Evolutionary conservation across 1,284 basidiomycete species (phyloP), one percentile per base, ranked within the genome.

Genomic region (Trichosporon asahii): DNA sequence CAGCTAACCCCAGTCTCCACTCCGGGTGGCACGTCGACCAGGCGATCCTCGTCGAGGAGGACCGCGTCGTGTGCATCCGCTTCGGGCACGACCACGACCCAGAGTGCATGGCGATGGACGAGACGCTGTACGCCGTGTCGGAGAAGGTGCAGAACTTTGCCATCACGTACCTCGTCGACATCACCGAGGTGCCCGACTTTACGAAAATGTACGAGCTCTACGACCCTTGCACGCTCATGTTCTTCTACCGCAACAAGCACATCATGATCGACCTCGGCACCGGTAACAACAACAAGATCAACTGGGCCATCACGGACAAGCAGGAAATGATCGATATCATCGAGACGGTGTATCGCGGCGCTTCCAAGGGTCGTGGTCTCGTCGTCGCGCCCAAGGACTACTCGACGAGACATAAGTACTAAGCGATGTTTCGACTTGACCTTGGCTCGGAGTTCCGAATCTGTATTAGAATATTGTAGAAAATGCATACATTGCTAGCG

Each of bases 231-330:
- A 97, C 95, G 1, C 91, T 96, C 78, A 98, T 98, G 95, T 96
- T 96, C 87, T 96, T 96, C 85, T 96, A 96, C 85, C 89, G 94
- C 53, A 98, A 98, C 85, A 97, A 99, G 83, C 96, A 99, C 80
- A 99, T 99, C 85, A 98, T 99, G 96, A 98, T 99, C 80, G 96
- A 98, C 89, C 85, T 98, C 76, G 95, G 96, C 15, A 99, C 96
- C 65, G 96, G 97, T 86, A 98, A 99, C 85, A 99, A 99, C 85
- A 99, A 99, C 86, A 99, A 99, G 86, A 97, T 98, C 83, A 97
- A 96, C 83, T 98, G 95, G 95, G 89, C 94, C 27, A 95, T 98
- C 89, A 92, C 94, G 80, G 94, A 95, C 83, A 96, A 98, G 80
- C 94, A 98, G 85, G 91, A 98, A 88, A 85, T 99, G 80, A 95